A percentile compares a stretch with the other conserved stretches of the same genome.
Evolutionary conservation across 2,329 filamentous ascomycete genomes (phyloP).

Genomic region (Pseudogymnoascus sp.): DNA sequence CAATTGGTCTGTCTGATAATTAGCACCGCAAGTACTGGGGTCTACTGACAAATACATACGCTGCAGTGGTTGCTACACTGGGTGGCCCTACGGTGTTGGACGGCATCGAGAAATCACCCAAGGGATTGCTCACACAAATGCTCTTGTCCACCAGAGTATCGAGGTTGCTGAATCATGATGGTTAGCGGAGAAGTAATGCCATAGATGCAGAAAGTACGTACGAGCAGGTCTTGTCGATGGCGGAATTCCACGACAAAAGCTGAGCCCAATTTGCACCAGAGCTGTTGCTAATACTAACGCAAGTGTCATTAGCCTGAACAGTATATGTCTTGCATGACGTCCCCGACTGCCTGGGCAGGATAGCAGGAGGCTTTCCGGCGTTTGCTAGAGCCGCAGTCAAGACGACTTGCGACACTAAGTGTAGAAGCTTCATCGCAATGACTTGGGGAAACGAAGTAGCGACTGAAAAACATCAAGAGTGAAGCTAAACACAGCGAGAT

Average conservation of each 20-base stretch:
- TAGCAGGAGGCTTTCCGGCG: not conserved
- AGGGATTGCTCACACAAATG: not conserved
- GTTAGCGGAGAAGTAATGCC: not conserved
- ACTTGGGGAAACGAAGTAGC: not conserved
- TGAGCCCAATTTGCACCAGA: slow-evolving; percentile 3
- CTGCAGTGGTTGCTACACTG: not conserved
- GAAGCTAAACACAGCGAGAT: not conserved
- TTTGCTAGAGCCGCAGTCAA: not conserved
- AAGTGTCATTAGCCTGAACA: slow-evolving; percentile 4
- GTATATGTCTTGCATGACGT: not conserved
- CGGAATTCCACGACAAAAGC: slow-evolving; percentile 8
- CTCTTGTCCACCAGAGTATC: not conserved
- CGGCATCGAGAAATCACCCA: not conserved
- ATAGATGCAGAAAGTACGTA: not conserved
- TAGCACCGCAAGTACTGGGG: too few species aligned
- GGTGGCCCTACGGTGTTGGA: not conserved
- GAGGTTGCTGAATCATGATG: not conserved
- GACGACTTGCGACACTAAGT: not conserved
- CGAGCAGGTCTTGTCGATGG: not conserved
- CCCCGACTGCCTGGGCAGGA: not conserved
- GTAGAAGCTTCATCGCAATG: not conserved
- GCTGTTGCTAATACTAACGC: slow-evolving; percentile 10
- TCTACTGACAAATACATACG: too few species aligned
- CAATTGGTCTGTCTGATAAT: not conserved
- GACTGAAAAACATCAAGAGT: not conserved